Base-by-base conservation (phyloP, 2,329 filamentous ascomycete species). In the Ceratocystis destructans region DNA sequence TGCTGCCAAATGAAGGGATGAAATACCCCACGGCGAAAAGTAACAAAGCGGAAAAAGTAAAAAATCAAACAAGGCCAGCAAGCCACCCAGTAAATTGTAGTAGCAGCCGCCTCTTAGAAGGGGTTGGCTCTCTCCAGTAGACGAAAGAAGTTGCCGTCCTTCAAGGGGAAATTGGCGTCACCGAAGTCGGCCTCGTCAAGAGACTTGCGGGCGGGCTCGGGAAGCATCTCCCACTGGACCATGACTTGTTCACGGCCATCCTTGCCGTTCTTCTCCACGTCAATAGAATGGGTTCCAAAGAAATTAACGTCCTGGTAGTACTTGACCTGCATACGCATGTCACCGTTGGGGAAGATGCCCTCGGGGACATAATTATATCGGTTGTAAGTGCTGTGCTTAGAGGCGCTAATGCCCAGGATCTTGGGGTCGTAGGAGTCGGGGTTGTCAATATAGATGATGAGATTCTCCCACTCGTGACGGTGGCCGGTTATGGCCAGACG, bases 211-310 rank as follows among this genome's bases (percentile, higher is more conserved):
- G 75, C 73, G 8, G 70, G 73, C 1, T 71, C 64, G 1, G 75
- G 70, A 67, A 79, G 71, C n/a, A 69, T 71, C 69, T 80, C 78
- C 78, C 78, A 80, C 5, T 76, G 75, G 62, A 78, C 72, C 45
- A 80, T 68, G 0, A 75, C 75, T 69, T 77, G 75, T n/a, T 71
- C 70, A 2, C 74, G 73, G 15, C 77, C 78, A 15, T 71, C 69
- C 1, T 71, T 73, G 15, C 64, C 70, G 5, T 4, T 20, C 12
- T 33, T 33, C 3, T 76, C 78, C 41, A 77, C 73, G 44, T 72
- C 71, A 57, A 76, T 69, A 48, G 74, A 71, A 69, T 79, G 77
- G 69, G 79, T 73, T 46, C 67, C 62, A 62, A 68, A 50, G 44
- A 72, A 64, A 1, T 71, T 69, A 65, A 70, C 69, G 22, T 66